Evolutionary conservation across 495 filamentous ascomycete species (phyloP), one percentile per base, ranked within the genome.

Genomic region (Gamarada debralockiae): DNA sequence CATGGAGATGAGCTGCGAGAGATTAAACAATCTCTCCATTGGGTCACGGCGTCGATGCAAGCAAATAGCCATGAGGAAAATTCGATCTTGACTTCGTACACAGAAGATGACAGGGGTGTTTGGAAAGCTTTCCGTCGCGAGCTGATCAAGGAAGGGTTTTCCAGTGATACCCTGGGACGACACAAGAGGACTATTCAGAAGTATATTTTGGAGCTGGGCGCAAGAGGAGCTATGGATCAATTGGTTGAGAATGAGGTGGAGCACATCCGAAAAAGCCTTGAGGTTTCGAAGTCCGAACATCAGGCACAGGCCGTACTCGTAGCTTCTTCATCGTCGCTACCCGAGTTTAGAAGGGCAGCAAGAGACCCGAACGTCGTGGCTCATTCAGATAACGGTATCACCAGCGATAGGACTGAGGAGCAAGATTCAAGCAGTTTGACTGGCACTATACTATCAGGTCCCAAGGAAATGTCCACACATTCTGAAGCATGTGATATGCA

Each of bases 71-170:
- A 17, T 14, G 25, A 34, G 23, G 53, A 47, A 20, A 48, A 40
- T 6, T 44, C 37, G 1, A 33, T 57, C 14, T 25, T 51, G 10
- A 52, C 48, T 1, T 37, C 47, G 9, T 47, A 57, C 39, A 21
- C 43, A n/a, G 27, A 29, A 13, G 46, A 50, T 36, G 48, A 49
- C 33, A 44, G 34, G 24, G 25, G 15, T n/a, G 5, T 52, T 29
- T 60, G 57, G 57, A 51, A 48, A 25, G 42, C 37, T 12, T 34
- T 60, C 25, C 42, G 44, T 5, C 23, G 48, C n/a, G 53, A 45
- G 23, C 20, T 60, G 3, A 25, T 53, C 4, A 29, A 23, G 12
- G 57, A 52, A 25, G 54, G 48, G 3, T 57, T 22, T 33, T 25
- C 53, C 8, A 39, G 38, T 22, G 7, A 21, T 3, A 20, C 41